Base-by-base conservation (phyloP, 208 protist genomes). In the Wallacemonas collosoma region DNA sequence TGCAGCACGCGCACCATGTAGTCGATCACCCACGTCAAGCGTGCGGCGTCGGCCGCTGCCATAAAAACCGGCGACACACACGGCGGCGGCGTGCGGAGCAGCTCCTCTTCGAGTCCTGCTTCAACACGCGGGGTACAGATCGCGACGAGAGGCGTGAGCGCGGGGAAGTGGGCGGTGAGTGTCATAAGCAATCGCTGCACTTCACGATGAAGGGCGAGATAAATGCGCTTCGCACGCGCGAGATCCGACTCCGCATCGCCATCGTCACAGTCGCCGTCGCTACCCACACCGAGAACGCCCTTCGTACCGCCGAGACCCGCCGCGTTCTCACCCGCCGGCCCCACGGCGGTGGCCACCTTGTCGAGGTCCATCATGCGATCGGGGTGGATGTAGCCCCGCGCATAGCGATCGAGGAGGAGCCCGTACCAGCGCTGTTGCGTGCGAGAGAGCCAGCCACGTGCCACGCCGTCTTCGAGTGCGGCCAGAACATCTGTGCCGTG, bases 361-460 rank as follows among this genome's bases (percentile, higher is more conserved):
- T 87, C 82, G 3, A 90, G 36, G 7, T 71, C 75, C 0, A 73
- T 73, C 85, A 90, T 90, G 71, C 81, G 79, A n/a, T 77, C 48
- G 0, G 85, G 81, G 72, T 87, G 66, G 4, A 90, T 68, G 66
- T 64, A 74, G 51, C 81, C 75, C 36, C 76, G 61, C 57, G 65
- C 76, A 41, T 87, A 86, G 60, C 73, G 68, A 63, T 61, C 47
- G 43, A 83, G 78, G 12, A 81, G 4, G 3, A 65, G 36, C 17
- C 85, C 67, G 65, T 90, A 87, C 39, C 86, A 69, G 14, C 41
- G 62, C 4, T 50, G 45, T 62, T 90, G 79, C n/a, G 81, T 65
- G 11, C 4, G 40, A 4, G 60, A 65, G n/a, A 65, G 40, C 6
- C 7, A 15, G 2, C 60, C 60, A 7, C 41, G 5, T 35, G 44